Conservation (phyloP, 2,329 filamentous ascomycete species). For the Fusarium coffeatum region DNA sequence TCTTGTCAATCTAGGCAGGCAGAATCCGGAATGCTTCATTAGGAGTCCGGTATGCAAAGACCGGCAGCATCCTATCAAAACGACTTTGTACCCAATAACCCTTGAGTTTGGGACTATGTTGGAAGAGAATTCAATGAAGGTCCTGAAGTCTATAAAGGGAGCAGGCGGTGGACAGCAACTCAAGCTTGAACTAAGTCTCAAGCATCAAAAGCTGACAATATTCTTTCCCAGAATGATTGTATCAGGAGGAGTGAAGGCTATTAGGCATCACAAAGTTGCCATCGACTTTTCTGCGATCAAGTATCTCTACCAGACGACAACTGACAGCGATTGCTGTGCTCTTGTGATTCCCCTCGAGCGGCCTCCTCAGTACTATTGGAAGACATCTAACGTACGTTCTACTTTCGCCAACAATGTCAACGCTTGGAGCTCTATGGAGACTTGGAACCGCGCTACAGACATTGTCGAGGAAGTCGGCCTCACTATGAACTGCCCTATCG, state of each 20-base stretch:
- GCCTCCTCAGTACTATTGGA: conserved; percentile 62
- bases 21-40: conserved; percentile 25
- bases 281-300: conserved; percentile 62
- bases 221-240: conserved; percentile 47
- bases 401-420: conserved; percentile 50
- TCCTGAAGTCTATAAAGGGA: conserved; percentile 59
- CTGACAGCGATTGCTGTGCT: conserved; percentile 48
- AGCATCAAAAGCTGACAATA: conserved; percentile 45
- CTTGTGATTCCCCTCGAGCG: conserved; percentile 61
- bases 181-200: conserved; percentile 49
- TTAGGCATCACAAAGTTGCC: conserved; percentile 54
- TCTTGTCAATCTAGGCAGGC: conserved; percentile 5
- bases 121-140: conserved; percentile 66
- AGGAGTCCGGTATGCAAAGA: conserved; percentile 34
- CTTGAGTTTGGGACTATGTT: conserved; percentile 73
- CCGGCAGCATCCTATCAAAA: conserved; percentile 47
- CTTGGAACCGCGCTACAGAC: conserved; percentile 63
- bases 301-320: conserved; percentile 52
- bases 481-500: conserved; percentile 52
- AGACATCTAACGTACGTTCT: conserved; percentile 47
- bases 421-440: conserved; percentile 56
- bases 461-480: conserved; percentile 54
- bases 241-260: conserved; percentile 16
- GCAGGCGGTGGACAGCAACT: conserved; percentile 28
- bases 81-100: conserved; percentile 57